Percentiles rank a stretch among this genome's conserved stretches.
These are phyloP conservation scores for Oryza nivara DNA, from an alignment of 176 grass and related monocot species.

Conservation along the genomic window DNA sequence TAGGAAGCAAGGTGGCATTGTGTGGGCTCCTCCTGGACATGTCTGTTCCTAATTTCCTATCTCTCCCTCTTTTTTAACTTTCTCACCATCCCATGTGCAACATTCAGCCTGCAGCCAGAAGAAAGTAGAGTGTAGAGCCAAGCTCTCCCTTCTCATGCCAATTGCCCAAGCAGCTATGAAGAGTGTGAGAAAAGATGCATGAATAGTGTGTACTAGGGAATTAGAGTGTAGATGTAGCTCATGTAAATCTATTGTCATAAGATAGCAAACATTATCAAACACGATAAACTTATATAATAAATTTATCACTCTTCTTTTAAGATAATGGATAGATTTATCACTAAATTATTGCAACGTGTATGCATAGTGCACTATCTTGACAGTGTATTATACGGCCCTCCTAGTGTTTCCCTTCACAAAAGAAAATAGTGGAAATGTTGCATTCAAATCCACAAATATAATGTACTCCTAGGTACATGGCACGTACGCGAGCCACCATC, in stretches of 20 bases:
- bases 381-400: not conserved
- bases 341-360: not conserved
- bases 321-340: not conserved
- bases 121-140: slow-evolving; percentile 51
- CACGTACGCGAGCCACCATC: too few species aligned
- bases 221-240: not conserved
- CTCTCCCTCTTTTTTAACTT: slow-evolving; percentile 8
- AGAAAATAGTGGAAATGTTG: not conserved
- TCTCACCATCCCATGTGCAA: slow-evolving; percentile 58
- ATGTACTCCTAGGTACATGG: not conserved
- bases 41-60: slow-evolving; percentile 32
- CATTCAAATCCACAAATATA: not conserved
- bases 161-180: slow-evolving; percentile 45
- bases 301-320: too few species aligned
- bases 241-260: not conserved
- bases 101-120: slow-evolving; percentile 46
- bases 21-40: slow-evolving; percentile 53
- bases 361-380: not conserved
- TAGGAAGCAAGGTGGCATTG: slow-evolving; percentile 39
- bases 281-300: not conserved
- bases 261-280: not conserved
- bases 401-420: not conserved
- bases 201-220: not conserved
- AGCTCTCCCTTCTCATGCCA: slow-evolving; percentile 52
- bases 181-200: not conserved